A percentile compares a stretch with the other conserved stretches of the same genome.
Conservation (phyloP, 2,329 filamentous ascomycete genomes). For the Thermoascus crustaceus region DNA sequence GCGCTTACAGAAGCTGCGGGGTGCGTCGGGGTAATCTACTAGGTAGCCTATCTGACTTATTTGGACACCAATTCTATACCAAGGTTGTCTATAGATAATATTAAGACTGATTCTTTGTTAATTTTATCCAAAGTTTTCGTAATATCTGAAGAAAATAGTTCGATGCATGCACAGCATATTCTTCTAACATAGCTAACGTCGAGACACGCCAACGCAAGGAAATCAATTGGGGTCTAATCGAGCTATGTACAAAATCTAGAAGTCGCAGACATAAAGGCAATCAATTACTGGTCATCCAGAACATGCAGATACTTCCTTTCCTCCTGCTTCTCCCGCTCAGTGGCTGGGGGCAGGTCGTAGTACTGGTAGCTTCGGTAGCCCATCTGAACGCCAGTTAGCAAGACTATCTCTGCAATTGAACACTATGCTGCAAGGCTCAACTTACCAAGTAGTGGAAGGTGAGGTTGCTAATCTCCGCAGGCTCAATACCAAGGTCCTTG, state of each 20-base stretch:
- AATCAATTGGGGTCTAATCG: conserved; percentile 30
- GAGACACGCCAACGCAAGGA: conserved; percentile 26
- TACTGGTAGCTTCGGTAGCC: conserved; percentile 78
- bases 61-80: no score
- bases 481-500: conserved; percentile 83
- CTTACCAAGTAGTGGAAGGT: conserved; percentile 91
- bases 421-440: no score
- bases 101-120: no score
- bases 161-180: no score
- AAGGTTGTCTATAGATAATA: no score
- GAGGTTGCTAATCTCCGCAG: conserved; percentile 73
- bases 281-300: conserved; percentile 66
- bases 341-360: conserved; percentile 90
- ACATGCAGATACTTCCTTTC: conserved; percentile 98
- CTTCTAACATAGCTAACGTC: no score
- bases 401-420: neutral
- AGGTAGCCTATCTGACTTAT: no score
- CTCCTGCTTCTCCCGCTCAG: conserved; percentile 87
- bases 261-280: conserved; percentile 21
- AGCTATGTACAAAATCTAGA: conserved; percentile 34
- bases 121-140: no score
- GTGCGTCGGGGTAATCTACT: no score
- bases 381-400: conserved; percentile 51
- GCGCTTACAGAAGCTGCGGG: no score
- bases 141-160: no score